Evolutionary conservation across 176 grass and related monocot species (phyloP).

Genomic region (Panicum miliaceum): DNA sequence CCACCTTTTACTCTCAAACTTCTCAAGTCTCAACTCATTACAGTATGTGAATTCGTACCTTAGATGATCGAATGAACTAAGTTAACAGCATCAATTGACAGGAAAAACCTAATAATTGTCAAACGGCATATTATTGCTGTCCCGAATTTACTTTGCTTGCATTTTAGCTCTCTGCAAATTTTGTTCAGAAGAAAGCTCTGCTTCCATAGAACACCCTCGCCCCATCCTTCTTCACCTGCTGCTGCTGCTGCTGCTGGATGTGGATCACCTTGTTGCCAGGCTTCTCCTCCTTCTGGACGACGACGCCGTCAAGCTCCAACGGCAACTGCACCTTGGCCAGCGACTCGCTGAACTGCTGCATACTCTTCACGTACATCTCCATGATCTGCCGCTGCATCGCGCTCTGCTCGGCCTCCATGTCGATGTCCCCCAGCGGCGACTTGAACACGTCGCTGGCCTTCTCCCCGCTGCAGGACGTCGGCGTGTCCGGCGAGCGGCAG

Average conservation of each 20-base stretch:
- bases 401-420: slow-evolving; percentile 70
- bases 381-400: slow-evolving; percentile 96
- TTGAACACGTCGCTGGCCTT: slow-evolving; percentile 46
- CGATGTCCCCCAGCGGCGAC: slow-evolving; percentile 58
- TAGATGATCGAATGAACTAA: background rate
- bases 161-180: background rate
- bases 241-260: background rate
- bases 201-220: slow-evolving; percentile 92
- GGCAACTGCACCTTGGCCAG: slow-evolving; percentile 80
- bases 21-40: background rate
- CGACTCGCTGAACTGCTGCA: slow-evolving; percentile 93
- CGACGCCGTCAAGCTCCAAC: slow-evolving; percentile 50
- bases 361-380: slow-evolving; percentile 94
- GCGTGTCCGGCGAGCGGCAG: slow-evolving; percentile 55
- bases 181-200: slow-evolving; percentile 91
- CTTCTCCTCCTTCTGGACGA: slow-evolving; percentile 47
- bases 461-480: slow-evolving; percentile 54
- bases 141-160: background rate
- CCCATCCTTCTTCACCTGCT: slow-evolving; percentile 68
- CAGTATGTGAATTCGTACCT: background rate
- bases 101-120: slow-evolving; percentile 21
- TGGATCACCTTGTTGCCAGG: slow-evolving; percentile 34
- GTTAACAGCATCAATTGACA: slow-evolving; percentile 18
- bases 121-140: background rate
- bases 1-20: background rate